Percentiles rank a stretch among this genome's conserved stretches.
These are phyloP conservation scores for Fragilaria radians DNA, from an alignment of 108 stramenopile species.

Conservation along the genomic window DNA sequence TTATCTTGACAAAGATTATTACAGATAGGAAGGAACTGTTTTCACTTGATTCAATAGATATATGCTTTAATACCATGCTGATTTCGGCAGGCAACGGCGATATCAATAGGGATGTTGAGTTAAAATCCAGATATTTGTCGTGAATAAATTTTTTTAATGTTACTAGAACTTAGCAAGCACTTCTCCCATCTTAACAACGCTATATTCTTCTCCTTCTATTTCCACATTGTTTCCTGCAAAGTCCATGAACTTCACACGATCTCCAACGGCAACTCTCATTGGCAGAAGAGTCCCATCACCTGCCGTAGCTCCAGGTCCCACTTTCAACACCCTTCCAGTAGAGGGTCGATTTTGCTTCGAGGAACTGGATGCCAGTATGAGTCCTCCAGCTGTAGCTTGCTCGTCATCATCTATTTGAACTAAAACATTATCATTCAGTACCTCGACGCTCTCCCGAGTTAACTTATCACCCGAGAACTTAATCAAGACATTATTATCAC, in stretches of 20 bases:
- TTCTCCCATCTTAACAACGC: conserved; percentile 73
- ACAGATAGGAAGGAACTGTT: too few relatives aligned
- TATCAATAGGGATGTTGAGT: not conserved
- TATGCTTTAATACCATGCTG: not conserved
- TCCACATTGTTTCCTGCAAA: conserved; percentile 80
- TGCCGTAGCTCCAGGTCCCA: conserved; percentile 79
- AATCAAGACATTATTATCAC: conserved; percentile 81
- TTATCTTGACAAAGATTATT: too few relatives aligned
- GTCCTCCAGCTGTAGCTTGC: conserved; percentile 45
- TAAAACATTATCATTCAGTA: conserved; percentile 69
- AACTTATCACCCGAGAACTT: conserved; percentile 62
- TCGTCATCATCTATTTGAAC: conserved; percentile 68
- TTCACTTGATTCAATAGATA: too few relatives aligned
- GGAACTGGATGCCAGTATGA: conserved; percentile 50
- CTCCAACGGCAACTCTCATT: conserved; percentile 74
- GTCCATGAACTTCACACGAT: conserved; percentile 81
- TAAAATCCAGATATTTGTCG: not conserved
- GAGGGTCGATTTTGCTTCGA: conserved; percentile 45
- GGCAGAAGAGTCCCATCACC: conserved; percentile 71
- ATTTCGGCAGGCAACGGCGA: not conserved
- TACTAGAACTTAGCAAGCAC: conserved; percentile 79
- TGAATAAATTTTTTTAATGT: not conserved
- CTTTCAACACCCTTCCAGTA: conserved; percentile 79
- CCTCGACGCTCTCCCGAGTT: conserved; percentile 53
- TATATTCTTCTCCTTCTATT: conserved; percentile 79